Evolutionary conservation across 2,329 filamentous ascomycete genomes (phyloP), one percentile per base, ranked within the genome.

Genomic region (Sporothrix luriei): DNA sequence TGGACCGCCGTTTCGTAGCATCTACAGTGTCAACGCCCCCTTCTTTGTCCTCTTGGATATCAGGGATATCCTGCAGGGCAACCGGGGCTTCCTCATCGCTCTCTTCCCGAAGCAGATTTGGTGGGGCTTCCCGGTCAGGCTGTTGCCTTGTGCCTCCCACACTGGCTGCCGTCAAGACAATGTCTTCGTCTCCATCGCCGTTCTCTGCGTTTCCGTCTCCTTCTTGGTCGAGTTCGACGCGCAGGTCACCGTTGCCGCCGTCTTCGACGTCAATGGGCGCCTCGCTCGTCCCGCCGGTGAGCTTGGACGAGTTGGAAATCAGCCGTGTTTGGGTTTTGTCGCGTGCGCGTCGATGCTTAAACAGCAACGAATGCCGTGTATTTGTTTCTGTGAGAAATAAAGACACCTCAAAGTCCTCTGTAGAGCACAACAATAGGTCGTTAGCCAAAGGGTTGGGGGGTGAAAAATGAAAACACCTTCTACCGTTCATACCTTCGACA

Each of bases 381-480:
- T 87, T 89, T 9, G 91, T 91, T 78, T 97, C 92, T 59, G 92
- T 96, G 73, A 99, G 83, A 80, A 97, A 98, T 73, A 99, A 91
- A 49, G 93, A 92, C 16, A 97, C 93, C 77, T 98, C 93, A 77
- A 97, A 99, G 74, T 97, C 94, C 79, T 97, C 94, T 74, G 71
- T 26, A 5, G 9, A 10, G 1, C 40, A 68, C 4, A 6, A 7
- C 40, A 2, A 64, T 49, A 16, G 4, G 6, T 7, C 7, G 26
- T 62, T 26, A 62, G 57, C 33, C 11, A 2, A 14, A 5, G 24
- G 7, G 38, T 46, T 4, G 24, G 21, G 2, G 57, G 9, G 57
- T 46, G n/a, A 26, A 26, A 9, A 14, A 11, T 29, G 3, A 13
- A 26, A 29, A 26, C 26, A 57, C 29, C n/a, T 1, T 4, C n/a